These are phyloP conservation scores for Circinella minor DNA, from an alignment of 371 early-diverging fungal species.

Conservation along the genomic window DNA sequence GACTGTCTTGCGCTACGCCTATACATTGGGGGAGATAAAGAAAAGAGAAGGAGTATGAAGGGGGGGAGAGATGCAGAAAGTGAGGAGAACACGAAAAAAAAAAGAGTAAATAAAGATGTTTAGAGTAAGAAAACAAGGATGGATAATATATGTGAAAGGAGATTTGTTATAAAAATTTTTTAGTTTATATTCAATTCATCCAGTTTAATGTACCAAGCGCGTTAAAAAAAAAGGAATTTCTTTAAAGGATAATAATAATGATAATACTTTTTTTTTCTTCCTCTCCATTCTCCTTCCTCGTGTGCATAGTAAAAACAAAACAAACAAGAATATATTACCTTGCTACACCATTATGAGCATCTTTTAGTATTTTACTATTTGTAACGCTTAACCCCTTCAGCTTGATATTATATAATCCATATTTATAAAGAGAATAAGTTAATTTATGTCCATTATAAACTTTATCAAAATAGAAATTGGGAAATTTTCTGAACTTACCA, in stretches of 20 bases:
- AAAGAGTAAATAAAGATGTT: neutral
- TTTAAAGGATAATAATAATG: neutral
- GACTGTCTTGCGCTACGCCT: constrained; percentile 15
- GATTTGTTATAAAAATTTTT: neutral
- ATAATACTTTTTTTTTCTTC: neutral
- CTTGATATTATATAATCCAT: constrained; percentile 16
- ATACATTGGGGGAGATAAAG: neutral
- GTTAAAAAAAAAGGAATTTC: neutral
- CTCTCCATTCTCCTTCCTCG: too few species aligned
- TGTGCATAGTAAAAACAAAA: too few species aligned
- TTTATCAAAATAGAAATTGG: too few species aligned
- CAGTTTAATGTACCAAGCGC: constrained; percentile 1
- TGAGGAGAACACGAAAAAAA: neutral
- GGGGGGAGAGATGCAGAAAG: neutral
- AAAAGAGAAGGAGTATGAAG: neutral
- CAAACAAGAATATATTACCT: constrained; percentile 10
- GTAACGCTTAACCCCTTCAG: constrained; percentile 44
- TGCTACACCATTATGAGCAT: constrained; percentile 44
- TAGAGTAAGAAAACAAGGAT: neutral
- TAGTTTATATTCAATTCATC: neutral
- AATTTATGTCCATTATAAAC: too few species aligned
- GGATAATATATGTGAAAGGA: too few species aligned
- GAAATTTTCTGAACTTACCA: constrained; percentile 21
- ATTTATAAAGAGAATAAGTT: too few species aligned
- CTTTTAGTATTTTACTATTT: constrained; percentile 34